A percentile compares a stretch with the other conserved stretches of the same genome.
These are phyloP conservation scores for Vitis rupestris DNA, from an alignment of 164 flowering plant genomes.

Conservation along the genomic window DNA sequence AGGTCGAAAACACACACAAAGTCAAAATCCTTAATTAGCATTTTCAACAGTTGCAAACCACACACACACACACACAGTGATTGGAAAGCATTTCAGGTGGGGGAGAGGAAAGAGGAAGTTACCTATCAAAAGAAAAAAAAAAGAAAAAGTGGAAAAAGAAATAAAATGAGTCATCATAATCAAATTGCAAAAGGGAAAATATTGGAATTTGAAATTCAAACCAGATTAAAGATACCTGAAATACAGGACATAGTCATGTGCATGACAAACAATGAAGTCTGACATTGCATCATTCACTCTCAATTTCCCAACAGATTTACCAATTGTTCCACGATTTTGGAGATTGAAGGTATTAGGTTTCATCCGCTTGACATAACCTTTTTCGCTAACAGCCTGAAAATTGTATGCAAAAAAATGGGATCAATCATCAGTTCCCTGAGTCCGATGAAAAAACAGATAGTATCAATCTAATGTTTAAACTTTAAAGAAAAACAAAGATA, in stretches of 20 bases:
- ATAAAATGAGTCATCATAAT: neutral
- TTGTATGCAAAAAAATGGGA: too few relatives aligned
- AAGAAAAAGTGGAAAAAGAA: too few relatives aligned
- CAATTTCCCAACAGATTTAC: slow-evolving; percentile 95
- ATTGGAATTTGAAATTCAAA: neutral
- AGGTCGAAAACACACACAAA: too few relatives aligned
- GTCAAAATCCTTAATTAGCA: too few relatives aligned
- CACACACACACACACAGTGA: too few relatives aligned
- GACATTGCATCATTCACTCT: slow-evolving; percentile 91
- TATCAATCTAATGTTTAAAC: neutral
- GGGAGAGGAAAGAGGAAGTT: too few relatives aligned
- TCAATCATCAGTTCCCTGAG: too few relatives aligned
- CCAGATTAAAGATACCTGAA: slow-evolving; percentile 58
- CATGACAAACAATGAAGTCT: slow-evolving; percentile 85
- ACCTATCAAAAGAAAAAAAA: too few relatives aligned
- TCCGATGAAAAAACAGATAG: neutral
- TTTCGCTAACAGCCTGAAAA: slow-evolving; percentile 85
- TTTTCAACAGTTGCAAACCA: too few relatives aligned
- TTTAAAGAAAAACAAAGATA: too few relatives aligned
- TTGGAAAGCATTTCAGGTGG: too few relatives aligned
- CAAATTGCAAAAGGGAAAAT: neutral
- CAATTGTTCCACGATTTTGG: slow-evolving; percentile 93
- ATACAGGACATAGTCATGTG: slow-evolving; percentile 88
- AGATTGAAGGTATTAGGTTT: slow-evolving; percentile 82
- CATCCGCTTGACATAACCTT: slow-evolving; percentile 96